Evolutionary conservation across 225 moss, liverwort and hornwort genomes (phyloP).

Genomic region (Bryum argenteum): DNA sequence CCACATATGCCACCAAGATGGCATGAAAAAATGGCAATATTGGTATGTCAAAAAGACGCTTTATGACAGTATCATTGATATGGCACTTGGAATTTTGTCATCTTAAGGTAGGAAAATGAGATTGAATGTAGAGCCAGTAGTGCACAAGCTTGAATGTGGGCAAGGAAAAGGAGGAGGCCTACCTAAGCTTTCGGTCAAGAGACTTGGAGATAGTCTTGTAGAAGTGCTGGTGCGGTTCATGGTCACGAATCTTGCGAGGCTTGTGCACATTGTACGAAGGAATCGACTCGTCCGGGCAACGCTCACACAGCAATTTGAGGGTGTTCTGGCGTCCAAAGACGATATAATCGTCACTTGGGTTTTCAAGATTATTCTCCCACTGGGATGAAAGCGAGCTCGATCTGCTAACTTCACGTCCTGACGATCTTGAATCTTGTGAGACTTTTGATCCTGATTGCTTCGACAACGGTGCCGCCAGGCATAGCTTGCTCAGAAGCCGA

Average conservation of each 20-base stretch:
- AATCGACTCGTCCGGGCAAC: slow-evolving; percentile 40
- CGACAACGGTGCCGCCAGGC: slow-evolving; percentile 38
- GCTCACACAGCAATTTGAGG: slow-evolving; percentile 54
- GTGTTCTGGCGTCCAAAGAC: slow-evolving; percentile 42
- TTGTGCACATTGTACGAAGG: slow-evolving; percentile 47
- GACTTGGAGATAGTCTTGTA: slow-evolving; percentile 61
- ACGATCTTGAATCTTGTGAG: slow-evolving; percentile 12
- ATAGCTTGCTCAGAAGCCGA: slow-evolving; percentile 56
- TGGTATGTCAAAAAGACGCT: too few species aligned
- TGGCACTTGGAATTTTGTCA: too few species aligned
- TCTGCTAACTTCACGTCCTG: slow-evolving; percentile 24
- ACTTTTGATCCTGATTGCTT: slow-evolving; percentile 20
- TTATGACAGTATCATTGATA: too few species aligned
- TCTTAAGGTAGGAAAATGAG: too few species aligned
- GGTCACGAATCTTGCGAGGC: slow-evolving; percentile 58
- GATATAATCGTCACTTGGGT: slow-evolving; percentile 38
- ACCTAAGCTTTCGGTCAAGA: slow-evolving; percentile 57
- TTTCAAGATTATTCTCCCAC: slow-evolving; percentile 26
- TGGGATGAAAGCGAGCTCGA: slow-evolving; percentile 30
- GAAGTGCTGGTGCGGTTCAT: slow-evolving; percentile 53
- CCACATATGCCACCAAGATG: too few species aligned
- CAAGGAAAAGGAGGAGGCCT: neutral
- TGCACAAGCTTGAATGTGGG: slow-evolving; percentile 11
- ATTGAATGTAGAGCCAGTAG: neutral
- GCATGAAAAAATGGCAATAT: too few species aligned